Base-by-base conservation (phyloP, 2,329 filamentous ascomycete genomes). In the Alternaria burnsii region DNA sequence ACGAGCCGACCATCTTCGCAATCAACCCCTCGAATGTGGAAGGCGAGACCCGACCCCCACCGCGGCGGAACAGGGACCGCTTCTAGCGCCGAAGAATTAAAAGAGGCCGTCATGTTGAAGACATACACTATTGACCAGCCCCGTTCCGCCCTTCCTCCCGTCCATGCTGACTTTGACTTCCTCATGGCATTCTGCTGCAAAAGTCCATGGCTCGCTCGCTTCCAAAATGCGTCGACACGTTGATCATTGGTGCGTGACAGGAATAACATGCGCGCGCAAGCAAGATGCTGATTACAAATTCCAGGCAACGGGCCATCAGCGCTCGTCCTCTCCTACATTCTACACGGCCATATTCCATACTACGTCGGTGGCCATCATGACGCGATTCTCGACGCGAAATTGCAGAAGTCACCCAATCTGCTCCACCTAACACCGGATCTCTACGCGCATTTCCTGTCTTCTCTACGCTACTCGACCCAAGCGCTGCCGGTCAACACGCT, bases 261-360 rank as follows among this genome's bases (percentile, higher is more conserved):
- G 47, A 26, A 47, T 40, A 40, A 16, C n/a, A 26, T 38, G 22
- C 24, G 32, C 34, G 34, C 14, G 26, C 41, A 41, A 26, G 16
- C 32, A 34, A 50, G 42, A 20, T 26, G 68, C 71, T 77, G 62
- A 76, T 69, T 66, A 69, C 70, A 70, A 52, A 60, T 59, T 10
- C 24, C 65, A 88, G 87, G 87, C 70, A 88, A 87, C 72, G 87
- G 87, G 57, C 87, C 87, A 46, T 86, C 87, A 52, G 85, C 87
- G 52, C 81, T 89, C 76, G 85, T 88, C 66, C 80, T 89, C 36
- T 88, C 86, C 46, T 89, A 86, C 73, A 87, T 88, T 43, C 82
- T 89, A 28, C 86, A 89, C 74, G 87, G 87, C 38, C 81, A 88
- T 69, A 79, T 87, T 54, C 87, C 87, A 5, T 83, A 82, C 70